A percentile compares a stretch with the other conserved stretches of the same genome.
Conservation (phyloP, 768 basidiomycete species). For the Mycena vulgaris region DNA sequence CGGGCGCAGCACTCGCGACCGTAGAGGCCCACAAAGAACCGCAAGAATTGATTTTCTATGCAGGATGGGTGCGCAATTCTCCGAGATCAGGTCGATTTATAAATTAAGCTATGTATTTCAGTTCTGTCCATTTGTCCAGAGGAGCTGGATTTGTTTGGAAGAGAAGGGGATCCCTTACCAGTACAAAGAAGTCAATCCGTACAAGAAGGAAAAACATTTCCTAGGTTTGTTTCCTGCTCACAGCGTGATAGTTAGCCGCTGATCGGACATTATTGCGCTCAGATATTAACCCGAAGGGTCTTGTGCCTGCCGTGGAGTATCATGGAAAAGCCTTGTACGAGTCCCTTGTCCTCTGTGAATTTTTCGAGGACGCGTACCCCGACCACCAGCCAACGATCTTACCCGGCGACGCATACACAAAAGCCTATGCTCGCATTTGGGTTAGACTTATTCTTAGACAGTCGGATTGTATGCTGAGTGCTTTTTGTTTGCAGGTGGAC, state of each 20-base stretch:
- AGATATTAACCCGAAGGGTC: constrained; percentile 78
- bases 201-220: constrained; percentile 75
- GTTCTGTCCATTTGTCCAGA: constrained; percentile 75
- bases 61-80: constrained; percentile 65
- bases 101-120: constrained; percentile 30
- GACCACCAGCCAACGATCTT: constrained; percentile 61
- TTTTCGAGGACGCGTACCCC: constrained; percentile 75
- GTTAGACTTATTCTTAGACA: constrained; percentile 6
- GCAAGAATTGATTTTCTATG: constrained; percentile 72
- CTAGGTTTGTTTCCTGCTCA: constrained; percentile 54
- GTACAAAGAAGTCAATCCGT: constrained; percentile 78
- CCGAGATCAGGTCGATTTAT: not conserved
- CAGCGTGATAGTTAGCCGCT: not conserved
- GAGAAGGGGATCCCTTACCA: constrained; percentile 78
- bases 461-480: not conserved
- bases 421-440: constrained; percentile 70
- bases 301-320: constrained; percentile 71
- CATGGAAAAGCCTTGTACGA: constrained; percentile 75
- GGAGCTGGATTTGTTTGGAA: constrained; percentile 78
- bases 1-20: constrained; percentile 65
- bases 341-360: constrained; percentile 74
- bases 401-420: constrained; percentile 65
- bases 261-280: not conserved
- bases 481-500: constrained; percentile 51
- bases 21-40: constrained; percentile 67